Conservation (phyloP, 345 rosid species). For the Syzygium aromaticum region DNA sequence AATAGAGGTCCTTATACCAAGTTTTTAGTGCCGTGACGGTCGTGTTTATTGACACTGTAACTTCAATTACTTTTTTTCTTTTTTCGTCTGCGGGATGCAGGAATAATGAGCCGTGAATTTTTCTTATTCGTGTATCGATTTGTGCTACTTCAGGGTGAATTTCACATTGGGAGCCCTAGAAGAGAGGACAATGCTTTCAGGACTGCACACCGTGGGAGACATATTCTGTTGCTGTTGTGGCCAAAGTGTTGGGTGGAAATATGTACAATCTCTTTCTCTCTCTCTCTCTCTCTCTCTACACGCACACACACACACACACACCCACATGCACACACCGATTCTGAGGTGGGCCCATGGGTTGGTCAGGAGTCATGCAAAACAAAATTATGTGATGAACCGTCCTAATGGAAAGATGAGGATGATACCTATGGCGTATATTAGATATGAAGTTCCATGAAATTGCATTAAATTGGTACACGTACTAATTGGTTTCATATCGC, state of each 20-base stretch:
- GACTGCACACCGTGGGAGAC: conserved; percentile 81
- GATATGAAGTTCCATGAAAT: background rate
- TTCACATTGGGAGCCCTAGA: conserved; percentile 50
- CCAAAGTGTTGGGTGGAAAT: conserved; percentile 93
- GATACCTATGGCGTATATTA: background rate
- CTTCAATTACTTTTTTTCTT: background rate
- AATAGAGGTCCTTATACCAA: background rate
- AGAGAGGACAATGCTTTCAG: conserved; percentile 75
- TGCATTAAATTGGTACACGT: background rate
- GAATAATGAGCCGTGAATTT: background rate
- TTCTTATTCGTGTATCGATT: background rate
- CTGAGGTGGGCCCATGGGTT: background rate
- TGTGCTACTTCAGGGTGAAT: conserved; percentile 60
- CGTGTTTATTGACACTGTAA: background rate
- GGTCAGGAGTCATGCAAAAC: background rate
- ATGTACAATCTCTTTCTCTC: conserved; percentile 30
- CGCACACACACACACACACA: background rate
- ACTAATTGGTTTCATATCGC: background rate
- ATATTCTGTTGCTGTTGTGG: conserved; percentile 87
- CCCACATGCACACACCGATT: background rate
- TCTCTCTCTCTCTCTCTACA: background rate
- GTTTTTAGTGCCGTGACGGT: background rate
- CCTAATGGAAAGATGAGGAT: background rate
- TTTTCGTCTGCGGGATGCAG: background rate
- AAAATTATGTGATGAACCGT: background rate